Conservation (phyloP, 1,139 yeast genomes). For the Geotrichum phurueaensis region DNA sequence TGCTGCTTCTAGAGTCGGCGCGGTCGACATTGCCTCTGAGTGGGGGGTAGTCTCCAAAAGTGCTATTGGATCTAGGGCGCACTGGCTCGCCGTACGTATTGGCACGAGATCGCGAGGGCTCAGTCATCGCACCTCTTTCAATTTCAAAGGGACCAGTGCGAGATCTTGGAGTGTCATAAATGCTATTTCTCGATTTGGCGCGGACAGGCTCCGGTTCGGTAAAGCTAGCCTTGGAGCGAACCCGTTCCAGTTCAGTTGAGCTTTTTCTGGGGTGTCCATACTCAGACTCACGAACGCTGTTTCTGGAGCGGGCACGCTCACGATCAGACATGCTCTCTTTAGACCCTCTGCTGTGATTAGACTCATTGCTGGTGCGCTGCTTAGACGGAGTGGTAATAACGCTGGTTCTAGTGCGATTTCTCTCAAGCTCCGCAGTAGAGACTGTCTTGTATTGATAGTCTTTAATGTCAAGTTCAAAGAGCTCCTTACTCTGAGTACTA, state of each 20-base stretch:
- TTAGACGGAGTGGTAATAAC: background rate
- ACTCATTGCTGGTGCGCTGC: background rate
- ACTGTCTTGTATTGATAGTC: background rate
- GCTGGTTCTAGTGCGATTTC: background rate
- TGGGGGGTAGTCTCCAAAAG: background rate
- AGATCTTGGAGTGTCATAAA: background rate
- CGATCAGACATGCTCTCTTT: background rate
- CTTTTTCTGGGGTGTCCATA: background rate
- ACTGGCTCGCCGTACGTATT: background rate
- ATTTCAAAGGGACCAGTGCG: background rate
- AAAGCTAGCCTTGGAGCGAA: background rate
- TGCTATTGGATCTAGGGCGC: background rate
- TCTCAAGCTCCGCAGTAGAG: background rate
- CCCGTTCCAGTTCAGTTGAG: background rate
- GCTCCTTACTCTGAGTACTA: constrained; percentile 1
- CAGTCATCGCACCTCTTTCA: background rate
- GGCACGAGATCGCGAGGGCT: background rate
- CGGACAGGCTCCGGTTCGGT: background rate
- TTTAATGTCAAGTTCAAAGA: background rate
- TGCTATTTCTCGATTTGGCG: background rate
- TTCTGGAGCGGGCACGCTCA: background rate
- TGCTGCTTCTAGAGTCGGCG: background rate
- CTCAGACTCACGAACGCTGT: background rate
- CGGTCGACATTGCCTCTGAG: background rate
- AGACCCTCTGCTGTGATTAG: background rate